Percentiles rank a stretch among this genome's conserved stretches.
Evolutionary conservation across 345 rosid genomes (phyloP).

Genomic region (Eucalyptus cloeziana): DNA sequence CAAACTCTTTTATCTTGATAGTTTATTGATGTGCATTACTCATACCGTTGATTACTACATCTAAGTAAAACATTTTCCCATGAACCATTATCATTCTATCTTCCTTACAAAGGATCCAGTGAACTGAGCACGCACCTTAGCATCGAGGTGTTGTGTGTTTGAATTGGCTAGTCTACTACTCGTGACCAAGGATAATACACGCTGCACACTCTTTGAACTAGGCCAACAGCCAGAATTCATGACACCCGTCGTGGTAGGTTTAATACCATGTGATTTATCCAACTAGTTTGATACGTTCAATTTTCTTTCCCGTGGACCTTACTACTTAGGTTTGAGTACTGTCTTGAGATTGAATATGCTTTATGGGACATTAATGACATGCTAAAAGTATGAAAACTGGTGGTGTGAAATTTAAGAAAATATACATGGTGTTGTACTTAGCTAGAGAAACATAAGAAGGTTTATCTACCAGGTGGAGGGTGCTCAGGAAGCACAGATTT

Average conservation of each 20-base stretch:
- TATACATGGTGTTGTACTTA: background rate
- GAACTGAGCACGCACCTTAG: background rate
- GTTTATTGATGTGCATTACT: background rate
- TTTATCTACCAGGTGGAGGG: conserved; percentile 58
- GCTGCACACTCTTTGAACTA: background rate
- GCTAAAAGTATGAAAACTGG: background rate
- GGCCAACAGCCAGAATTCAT: background rate
- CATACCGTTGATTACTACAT: background rate
- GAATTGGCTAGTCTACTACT: background rate
- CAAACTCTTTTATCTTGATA: background rate
- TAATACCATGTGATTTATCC: background rate
- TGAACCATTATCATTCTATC: background rate
- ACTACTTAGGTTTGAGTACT: background rate
- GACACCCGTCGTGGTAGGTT: background rate
- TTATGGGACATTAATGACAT: background rate
- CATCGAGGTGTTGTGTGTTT: background rate
- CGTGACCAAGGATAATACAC: background rate
- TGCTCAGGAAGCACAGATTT: conserved; percentile 52
- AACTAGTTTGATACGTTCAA: background rate
- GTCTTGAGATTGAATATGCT: background rate
- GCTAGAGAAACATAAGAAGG: background rate
- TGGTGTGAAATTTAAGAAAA: background rate
- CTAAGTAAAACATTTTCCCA: background rate
- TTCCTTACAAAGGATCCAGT: background rate
- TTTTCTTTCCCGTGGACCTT: background rate